Base-by-base conservation (phyloP, 305 asterid species). In the Fraxinus platypoda region DNA sequence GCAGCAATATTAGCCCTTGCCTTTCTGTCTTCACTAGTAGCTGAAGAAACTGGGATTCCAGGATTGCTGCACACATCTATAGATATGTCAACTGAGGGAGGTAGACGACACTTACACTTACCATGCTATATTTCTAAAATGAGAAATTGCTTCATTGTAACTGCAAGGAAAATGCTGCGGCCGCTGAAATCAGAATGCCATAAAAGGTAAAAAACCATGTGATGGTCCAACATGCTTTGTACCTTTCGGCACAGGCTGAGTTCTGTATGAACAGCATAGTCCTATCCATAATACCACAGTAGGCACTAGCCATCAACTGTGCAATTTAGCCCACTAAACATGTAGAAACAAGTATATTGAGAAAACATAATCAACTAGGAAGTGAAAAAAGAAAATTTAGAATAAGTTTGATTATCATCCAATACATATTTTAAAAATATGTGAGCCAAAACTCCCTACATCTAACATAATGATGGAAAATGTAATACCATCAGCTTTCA, bases 1-100 rank as follows among this genome's bases (percentile, higher is more conserved):
- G 99, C 98, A 78, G 99, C 98, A 84, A 96, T 91, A 86, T 96
- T 92, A 25, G 99, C 99, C 82, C 99, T 93, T 38, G 89, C 90
- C 85, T 83, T 81, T 82, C 97, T 90, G 64, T 96, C 98, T 88
- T 89, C 92, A 46, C 78, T 82, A 81, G 87, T 89, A 85, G 98
- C 95, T 77, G 91, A 88, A 82, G 95, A 88, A 82, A 96, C 75
- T 79, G 94, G 95, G 49, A 94, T 86, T 43, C 83, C 77, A 87
- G 94, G 93, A 88, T 93, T 92, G 83, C 99, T 95, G 91, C 87
- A 81, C 13, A 77, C 46, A 78, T 33, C 74, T 49, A 68, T 77
- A 8, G 80, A 71, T 57, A 78, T 28, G 75, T 81, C 62, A 79
- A 64, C 52, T 13, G 59, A 31, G 49, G 33, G 78, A 73, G 73